These are phyloP conservation scores for Fusarium abutilonis DNA, from an alignment of 2,329 filamentous ascomycete species.

Conservation along the genomic window DNA sequence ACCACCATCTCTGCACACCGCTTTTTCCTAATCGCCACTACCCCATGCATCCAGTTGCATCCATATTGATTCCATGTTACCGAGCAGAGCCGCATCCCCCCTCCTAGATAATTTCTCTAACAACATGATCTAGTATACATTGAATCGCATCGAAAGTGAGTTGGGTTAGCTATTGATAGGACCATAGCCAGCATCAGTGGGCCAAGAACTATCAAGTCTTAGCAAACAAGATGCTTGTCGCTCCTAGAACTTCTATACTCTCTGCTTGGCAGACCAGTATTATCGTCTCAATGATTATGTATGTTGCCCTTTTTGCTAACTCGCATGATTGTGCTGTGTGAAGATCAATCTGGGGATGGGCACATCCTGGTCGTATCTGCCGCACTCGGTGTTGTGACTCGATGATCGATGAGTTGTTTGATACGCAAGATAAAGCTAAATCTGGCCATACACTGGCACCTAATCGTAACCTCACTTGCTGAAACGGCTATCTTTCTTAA, in stretches of 20 bases:
- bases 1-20: conserved; percentile 42
- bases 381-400: conserved; percentile 5
- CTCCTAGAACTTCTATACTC: conserved; percentile 10
- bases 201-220: conserved; percentile 8
- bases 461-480: conserved; percentile 3
- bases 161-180: conserved; percentile 10
- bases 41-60: conserved; percentile 6
- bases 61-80: conserved; percentile 11
- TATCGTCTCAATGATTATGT: conserved; percentile 12
- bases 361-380: conserved; percentile 18
- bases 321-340: conserved; percentile 16
- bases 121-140: conserved; percentile 8
- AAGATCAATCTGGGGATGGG: conserved; percentile 10
- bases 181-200: not conserved
- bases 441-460: conserved; percentile 10
- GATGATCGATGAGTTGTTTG: conserved; percentile 8
- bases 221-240: conserved; percentile 3
- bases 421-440: conserved; percentile 9
- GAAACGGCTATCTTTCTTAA: not conserved
- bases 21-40: conserved; percentile 37
- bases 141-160: conserved; percentile 5
- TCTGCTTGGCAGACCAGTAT: conserved; percentile 3
- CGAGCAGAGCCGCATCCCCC: conserved; percentile 35
- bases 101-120: conserved; percentile 12
- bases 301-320: conserved; percentile 14